Evolutionary conservation across 192 early-diverging fungal genomes (phyloP), one percentile per base, ranked within the genome.

Genomic region (Rhizophagus clarus): DNA sequence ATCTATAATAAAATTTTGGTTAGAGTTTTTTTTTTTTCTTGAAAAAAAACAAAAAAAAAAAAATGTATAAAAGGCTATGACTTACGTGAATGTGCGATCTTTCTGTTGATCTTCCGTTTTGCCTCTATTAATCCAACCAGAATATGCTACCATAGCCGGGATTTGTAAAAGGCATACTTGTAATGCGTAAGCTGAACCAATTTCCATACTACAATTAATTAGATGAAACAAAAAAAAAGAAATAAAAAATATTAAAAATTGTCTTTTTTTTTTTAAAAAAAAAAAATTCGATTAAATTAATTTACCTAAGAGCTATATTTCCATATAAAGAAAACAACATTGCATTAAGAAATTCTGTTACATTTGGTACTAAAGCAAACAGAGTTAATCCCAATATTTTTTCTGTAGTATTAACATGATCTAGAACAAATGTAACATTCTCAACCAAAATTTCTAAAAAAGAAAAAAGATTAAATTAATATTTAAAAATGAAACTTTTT

Each of bases 131-230:
- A 49, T 17, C 40, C 24, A 93, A 11, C 83, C 88, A n/a, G 94
- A 95, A 82, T 96, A 95, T n/a, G 88, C 93, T 24, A 97, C 95
- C 88, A 99, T 89, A 22, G 93, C 93, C 1, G 98, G 98, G 75
- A 99, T 97, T 83, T 99, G 98, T 71, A 99, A 86, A 77, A 99
- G 84, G 14, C 96, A 95, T 5, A 97, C 96, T 82, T 99, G 98
- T 62, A 97, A 90, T 0, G 95, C 95, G 83, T 99, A 99, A 1
- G 96, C 96, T 24, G 96, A 97, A 31, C 95, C 96, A 74, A 99
- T 97, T 87, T 99, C 98, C 81, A 99, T 91, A 71, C 77, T 76
- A 56, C 7, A 56, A 22, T 56, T 56, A 10, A 10, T 42, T 42
- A 42, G 9, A 56, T 56, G 51, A 56, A 51, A 56, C 20, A 56